Percentiles rank a stretch among this genome's conserved stretches.
These are phyloP conservation scores for Odontarrhena argentea DNA, from an alignment of 345 rosid genomes.

Conservation along the genomic window DNA sequence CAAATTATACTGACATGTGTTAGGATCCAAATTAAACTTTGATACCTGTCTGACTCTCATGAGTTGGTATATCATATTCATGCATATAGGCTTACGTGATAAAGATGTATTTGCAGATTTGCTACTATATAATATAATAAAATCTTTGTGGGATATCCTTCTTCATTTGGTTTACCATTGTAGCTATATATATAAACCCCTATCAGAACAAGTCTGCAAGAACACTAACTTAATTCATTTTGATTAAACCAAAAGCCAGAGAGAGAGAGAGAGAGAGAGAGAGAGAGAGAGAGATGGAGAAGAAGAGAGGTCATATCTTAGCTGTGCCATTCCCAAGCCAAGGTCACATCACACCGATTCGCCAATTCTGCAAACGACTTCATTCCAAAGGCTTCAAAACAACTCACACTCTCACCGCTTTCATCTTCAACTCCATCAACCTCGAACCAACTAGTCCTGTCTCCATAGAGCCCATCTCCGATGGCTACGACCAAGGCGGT, in stretches of 20 bases:
- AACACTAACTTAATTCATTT: neutral
- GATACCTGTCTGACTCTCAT: no score
- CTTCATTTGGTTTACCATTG: no score
- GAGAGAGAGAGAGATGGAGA: conserved; percentile 31
- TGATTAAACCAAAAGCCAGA: neutral
- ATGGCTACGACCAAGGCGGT: conserved; percentile 32
- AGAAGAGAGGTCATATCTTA: conserved; percentile 37
- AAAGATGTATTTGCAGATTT: no score
- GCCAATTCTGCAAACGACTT: conserved; percentile 59
- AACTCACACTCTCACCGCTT: conserved; percentile 44
- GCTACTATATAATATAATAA: no score
- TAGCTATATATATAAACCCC: no score
- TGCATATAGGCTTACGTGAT: no score
- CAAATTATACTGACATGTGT: no score
- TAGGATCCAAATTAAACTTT: no score
- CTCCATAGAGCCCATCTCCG: conserved; percentile 28
- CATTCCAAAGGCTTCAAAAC: conserved; percentile 51
- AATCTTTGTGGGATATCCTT: no score
- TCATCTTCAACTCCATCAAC: conserved; percentile 41
- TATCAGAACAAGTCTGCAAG: neutral
- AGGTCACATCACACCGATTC: conserved; percentile 61
- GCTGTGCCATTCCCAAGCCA: conserved; percentile 47
- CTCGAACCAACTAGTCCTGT: conserved; percentile 13
- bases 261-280: neutral
- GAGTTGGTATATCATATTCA: no score